Evolutionary conservation across 2,329 filamentous ascomycete genomes (phyloP), one percentile per base, ranked within the genome.

Genomic region (Calonectria pauciramosa): DNA sequence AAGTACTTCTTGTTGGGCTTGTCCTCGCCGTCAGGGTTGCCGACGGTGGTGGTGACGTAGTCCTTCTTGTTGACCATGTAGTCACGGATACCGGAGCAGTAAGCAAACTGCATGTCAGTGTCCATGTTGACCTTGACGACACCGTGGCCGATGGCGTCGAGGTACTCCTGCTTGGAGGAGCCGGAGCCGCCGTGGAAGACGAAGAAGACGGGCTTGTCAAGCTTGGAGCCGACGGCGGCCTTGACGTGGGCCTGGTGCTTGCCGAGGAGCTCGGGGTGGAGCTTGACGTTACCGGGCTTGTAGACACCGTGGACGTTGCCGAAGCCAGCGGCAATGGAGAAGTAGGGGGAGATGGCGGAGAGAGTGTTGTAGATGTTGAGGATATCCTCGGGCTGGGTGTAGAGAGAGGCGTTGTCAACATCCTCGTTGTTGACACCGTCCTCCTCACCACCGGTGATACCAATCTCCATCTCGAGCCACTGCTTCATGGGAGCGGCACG

Each of bases 1-100:
- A 94, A 96, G 89, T 90, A 93, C 90, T 98, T 99, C 95, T 99
- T 99, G 93, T 99, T 99, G 84, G 97, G 96, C 94, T 99, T 99
- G 89, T 98, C 95, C 26, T 92, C 93, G 75, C 96, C 96, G 66
- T 99, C 96, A 79, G 96, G 96, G 92, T 99, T 99, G 83, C 97
- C 97, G 81, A 99, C 94, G 83, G 95, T 91, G 75, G 90, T 92
- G 89, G 91, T 88, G 81, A 99, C 89, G 91, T 99, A 99, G 82
- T 98, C 96, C 89, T 98, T 96, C 92, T 98, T 98, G 86, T 92
- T 94, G 83, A 95, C 87, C 85, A 99, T 91, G 90, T 96, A 99
- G 89, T 99, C 96, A 78, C 97, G 95, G 89, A 99, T 94, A 88
- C 97, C 97, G 76, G 89, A 89, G 80, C 97, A 91, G 91, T 99